Evolutionary conservation across 139 green algal genomes (phyloP).

Genomic region (Trebouxia sp.): DNA sequence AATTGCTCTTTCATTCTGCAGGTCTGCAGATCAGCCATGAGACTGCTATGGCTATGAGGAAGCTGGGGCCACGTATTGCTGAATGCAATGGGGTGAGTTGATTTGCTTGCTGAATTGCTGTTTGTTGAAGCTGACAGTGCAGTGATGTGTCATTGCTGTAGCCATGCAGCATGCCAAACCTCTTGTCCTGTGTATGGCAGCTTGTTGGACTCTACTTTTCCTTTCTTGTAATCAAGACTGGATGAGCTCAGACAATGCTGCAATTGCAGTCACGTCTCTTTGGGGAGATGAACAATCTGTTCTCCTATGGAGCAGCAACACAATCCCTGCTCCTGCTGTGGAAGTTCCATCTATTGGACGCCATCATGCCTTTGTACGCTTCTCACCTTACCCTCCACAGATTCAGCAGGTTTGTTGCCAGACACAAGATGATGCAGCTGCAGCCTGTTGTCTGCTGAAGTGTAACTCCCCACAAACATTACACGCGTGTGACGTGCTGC

Average conservation of each 20-base stretch:
- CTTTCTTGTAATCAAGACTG: no score
- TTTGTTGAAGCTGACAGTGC: no score
- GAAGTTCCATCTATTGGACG: slow-evolving; percentile 42
- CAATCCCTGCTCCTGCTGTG: slow-evolving; percentile 46
- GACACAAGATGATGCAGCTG: no score
- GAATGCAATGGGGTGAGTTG: neutral
- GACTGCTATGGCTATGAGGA: slow-evolving; percentile 22
- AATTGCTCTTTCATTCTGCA: no score
- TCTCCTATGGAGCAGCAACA: slow-evolving; percentile 41
- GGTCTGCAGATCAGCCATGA: slow-evolving; percentile 35
- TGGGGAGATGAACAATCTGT: slow-evolving; percentile 43
- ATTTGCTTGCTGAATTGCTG: no score
- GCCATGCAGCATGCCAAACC: no score
- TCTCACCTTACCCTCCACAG: slow-evolving; percentile 14
- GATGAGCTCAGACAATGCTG: no score
- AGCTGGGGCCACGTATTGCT: neutral
- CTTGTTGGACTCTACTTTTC: no score
- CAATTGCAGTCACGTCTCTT: neutral
- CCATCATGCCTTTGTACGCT: slow-evolving; percentile 46
- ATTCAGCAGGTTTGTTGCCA: neutral
- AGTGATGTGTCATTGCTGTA: no score
- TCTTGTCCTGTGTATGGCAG: no score
- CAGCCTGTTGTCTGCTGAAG: neutral
- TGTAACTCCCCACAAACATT: no score
- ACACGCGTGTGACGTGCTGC: no score